These are phyloP conservation scores for Leccinum pellstonianum DNA, from an alignment of 768 basidiomycete genomes.

Conservation along the genomic window DNA sequence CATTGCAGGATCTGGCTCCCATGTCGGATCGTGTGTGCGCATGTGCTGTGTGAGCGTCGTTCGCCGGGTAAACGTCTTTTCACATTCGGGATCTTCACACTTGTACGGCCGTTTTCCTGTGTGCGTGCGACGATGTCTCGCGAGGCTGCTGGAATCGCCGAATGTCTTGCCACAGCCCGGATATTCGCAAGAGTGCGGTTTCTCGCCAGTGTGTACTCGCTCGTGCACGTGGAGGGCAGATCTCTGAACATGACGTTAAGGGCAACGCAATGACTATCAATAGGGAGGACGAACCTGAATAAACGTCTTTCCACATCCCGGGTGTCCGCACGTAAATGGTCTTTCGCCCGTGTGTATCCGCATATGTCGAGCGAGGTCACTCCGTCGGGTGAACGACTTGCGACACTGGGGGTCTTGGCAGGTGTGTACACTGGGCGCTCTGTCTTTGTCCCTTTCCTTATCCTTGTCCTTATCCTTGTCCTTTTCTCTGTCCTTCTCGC, in stretches of 20 bases:
- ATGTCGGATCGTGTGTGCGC: constrained; percentile 81
- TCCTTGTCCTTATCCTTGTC: constrained; percentile 12
- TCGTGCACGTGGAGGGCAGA: constrained; percentile 88
- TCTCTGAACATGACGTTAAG: constrained; percentile 47
- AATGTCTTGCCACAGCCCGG: constrained; percentile 86
- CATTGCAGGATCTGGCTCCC: constrained; percentile 84
- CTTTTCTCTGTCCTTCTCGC: constrained; percentile 23
- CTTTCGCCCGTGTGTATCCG: constrained; percentile 91
- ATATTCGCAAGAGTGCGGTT: constrained; percentile 89
- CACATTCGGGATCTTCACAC: constrained; percentile 78
- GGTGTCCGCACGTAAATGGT: constrained; percentile 72
- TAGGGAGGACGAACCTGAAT: constrained; percentile 63
- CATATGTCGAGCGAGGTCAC: constrained; percentile 82
- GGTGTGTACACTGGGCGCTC: constrained; percentile 49
- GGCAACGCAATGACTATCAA: not conserved
- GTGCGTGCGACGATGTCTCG: constrained; percentile 87
- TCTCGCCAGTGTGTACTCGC: constrained; percentile 91
- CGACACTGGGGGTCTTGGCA: constrained; percentile 73
- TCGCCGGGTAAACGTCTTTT: constrained; percentile 85
- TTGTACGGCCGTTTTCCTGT: constrained; percentile 86
- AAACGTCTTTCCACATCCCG: constrained; percentile 84
- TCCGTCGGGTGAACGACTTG: constrained; percentile 80
- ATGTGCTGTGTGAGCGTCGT: constrained; percentile 86
- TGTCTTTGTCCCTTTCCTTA: constrained; percentile 41
- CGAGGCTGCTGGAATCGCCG: constrained; percentile 88